Evolutionary conservation across 108 stramenopile genomes (phyloP).

Genomic region (Fragilaria crotonensis): DNA sequence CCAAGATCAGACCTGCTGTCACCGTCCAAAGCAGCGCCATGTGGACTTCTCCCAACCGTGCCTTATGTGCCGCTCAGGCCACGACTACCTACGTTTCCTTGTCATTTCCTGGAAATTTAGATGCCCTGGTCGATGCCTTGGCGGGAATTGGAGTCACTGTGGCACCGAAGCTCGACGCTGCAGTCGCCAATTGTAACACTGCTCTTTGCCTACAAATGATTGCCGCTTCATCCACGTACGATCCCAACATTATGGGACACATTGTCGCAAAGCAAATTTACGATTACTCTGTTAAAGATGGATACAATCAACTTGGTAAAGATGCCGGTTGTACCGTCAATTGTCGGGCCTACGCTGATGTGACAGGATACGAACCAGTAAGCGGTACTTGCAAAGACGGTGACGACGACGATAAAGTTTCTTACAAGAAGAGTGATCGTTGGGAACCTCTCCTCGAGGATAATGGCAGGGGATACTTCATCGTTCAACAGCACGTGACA

Average conservation of each 20-base stretch:
- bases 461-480: slow-evolving; percentile 14
- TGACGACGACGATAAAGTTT: no score
- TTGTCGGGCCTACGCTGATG: slow-evolving; percentile 9
- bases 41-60: background rate
- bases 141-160: background rate
- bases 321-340: slow-evolving; percentile 12
- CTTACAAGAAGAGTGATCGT: no score
- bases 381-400: background rate
- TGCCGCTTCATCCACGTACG: background rate
- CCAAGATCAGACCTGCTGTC: no score
- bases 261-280: slow-evolving; percentile 7
- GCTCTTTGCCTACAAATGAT: slow-evolving; percentile 5
- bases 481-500: slow-evolving; percentile 18
- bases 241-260: slow-evolving; percentile 2
- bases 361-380: slow-evolving; percentile 10
- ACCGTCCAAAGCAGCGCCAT: no score
- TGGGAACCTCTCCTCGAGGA: slow-evolving; percentile 24
- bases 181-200: background rate
- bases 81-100: slow-evolving; percentile 6
- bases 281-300: slow-evolving; percentile 14
- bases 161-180: background rate
- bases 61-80: slow-evolving; percentile 7
- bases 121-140: background rate
- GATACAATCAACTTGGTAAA: slow-evolving; percentile 15
- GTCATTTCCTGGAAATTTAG: background rate